Percentiles rank a stretch among this genome's conserved stretches.
These are phyloP conservation scores for Cystobasidiaceae sp. DNA, from an alignment of 1,284 basidiomycete species.

Conservation along the genomic window DNA sequence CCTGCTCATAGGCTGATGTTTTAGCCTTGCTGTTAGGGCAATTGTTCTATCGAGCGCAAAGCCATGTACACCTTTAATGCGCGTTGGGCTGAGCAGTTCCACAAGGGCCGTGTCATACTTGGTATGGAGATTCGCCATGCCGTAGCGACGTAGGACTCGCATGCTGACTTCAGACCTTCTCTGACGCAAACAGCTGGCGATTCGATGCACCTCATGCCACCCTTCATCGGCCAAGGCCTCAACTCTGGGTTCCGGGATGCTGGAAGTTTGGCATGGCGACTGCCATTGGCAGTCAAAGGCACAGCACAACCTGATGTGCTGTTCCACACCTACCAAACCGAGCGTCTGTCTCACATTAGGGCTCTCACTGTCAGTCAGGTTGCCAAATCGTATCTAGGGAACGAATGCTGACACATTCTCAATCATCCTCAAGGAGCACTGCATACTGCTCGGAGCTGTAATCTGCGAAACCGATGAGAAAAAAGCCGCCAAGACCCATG, in stretches of 20 bases:
- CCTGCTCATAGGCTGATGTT: too few relatives aligned
- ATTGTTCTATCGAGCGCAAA: constrained; percentile 36
- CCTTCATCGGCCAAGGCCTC: constrained; percentile 39
- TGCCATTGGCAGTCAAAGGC: constrained; percentile 31
- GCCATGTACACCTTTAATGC: constrained; percentile 38
- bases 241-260: constrained; percentile 39
- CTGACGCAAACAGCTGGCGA: constrained; percentile 26
- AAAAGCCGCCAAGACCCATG: constrained; percentile 28
- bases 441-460: constrained; percentile 33
- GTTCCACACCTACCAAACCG: constrained; percentile 33
- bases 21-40: constrained; percentile 25
- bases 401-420: too few relatives aligned
- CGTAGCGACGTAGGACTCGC: too few relatives aligned
- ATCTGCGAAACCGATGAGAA: constrained; percentile 35
- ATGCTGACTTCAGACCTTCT: background rate
- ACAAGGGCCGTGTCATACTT: constrained; percentile 31
- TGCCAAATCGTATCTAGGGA: too few relatives aligned
- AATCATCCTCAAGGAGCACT: background rate
- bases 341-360: constrained; percentile 33
- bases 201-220: constrained; percentile 37
- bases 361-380: constrained; percentile 23
- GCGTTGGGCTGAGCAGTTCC: constrained; percentile 35
- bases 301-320: constrained; percentile 3
- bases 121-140: too few relatives aligned
- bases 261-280: constrained; percentile 33